Base-by-base conservation (phyloP, 208 protist genomes). In the Leptomonas pyrrhocoris region DNA sequence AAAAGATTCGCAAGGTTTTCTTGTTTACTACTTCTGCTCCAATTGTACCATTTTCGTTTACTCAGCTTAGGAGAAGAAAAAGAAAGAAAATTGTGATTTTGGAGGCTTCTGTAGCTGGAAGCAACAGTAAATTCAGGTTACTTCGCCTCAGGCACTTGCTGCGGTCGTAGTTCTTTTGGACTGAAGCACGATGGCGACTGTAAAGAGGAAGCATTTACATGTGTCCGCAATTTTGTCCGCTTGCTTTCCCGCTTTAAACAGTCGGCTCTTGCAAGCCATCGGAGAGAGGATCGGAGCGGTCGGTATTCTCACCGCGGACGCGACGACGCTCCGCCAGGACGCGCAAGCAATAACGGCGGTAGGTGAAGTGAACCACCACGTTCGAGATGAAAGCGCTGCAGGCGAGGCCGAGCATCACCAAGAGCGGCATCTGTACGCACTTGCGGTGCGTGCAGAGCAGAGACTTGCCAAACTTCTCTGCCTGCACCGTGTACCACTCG, bases 401-500 rank as follows among this genome's bases (percentile, higher is more conserved):
- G 2, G 62, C 63, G 0, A 88, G 63, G 11, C 76, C 77, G 7
- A 86, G 81, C 68, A 86, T 70, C 40, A 86, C 77, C 9, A 76
- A 13, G 40, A 85, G 69, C 49, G 80, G 80, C 80, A 85, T 79
- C 71, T 74, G 46, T n/a, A 85, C 76, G 28, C 80, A 85, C 56
- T 61, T 74, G 55, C 69, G 69, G 67, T 18, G 87, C 13, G 46
- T 67, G 78, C 66, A 50, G 61, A 66, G 72, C 76, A 81, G 31
- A 46, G 25, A n/a, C 45, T 49, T 43, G 36, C 56, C 58, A 49
- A 82, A 67, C 70, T 84, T 80, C 25, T 77, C 72, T 0, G 85
- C 85, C 73, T 85, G 68, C 40, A 71, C 58, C n/a, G 79, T 77
- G 64, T 89, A 89, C 78, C 79, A 87, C 76, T 90, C 87, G 21